Evolutionary conservation across 2,329 filamentous ascomycete genomes (phyloP).

Genomic region (Chalaropsis thielavioides): DNA sequence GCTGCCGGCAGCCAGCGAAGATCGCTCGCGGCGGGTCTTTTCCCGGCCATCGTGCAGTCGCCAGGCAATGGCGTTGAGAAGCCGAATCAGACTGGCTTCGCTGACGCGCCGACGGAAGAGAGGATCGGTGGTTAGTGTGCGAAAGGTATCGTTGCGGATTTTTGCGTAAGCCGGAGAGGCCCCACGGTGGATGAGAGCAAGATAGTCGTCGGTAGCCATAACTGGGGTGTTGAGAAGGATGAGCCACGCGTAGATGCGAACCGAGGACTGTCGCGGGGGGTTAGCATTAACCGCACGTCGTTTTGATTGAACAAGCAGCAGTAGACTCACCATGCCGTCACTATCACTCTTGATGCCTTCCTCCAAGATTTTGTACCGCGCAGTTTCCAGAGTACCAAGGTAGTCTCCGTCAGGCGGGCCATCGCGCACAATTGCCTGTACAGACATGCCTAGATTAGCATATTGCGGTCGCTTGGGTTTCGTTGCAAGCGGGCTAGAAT

Average conservation of each 20-base stretch:
- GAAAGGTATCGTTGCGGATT: conserved; percentile 96
- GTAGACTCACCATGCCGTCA: conserved; percentile 59
- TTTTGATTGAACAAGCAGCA: not conserved
- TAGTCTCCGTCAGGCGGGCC: conserved; percentile 62
- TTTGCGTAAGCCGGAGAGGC: conserved; percentile 91
- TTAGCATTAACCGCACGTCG: not conserved
- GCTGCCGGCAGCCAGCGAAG: conserved; percentile 17
- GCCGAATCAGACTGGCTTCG: conserved; percentile 83
- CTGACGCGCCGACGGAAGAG: conserved; percentile 90
- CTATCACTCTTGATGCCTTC: conserved; percentile 63
- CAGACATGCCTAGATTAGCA: conserved; percentile 41
- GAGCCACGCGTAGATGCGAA: conserved; percentile 92
- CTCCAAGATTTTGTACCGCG: conserved; percentile 58
- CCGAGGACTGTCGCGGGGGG: conserved; percentile 50
- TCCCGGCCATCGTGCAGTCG: conserved; percentile 67
- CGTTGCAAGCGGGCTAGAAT: not conserved
- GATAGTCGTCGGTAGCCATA: conserved; percentile 73
- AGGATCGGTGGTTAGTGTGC: conserved; percentile 91
- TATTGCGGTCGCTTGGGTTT: conserved; percentile 27
- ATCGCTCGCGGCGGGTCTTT: conserved; percentile 28
- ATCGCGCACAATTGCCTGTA: conserved; percentile 67
- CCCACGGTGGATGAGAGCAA: conserved; percentile 79
- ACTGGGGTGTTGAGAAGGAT: conserved; percentile 80
- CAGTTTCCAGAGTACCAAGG: conserved; percentile 50
- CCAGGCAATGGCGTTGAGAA: conserved; percentile 93